Evolutionary conservation across 352 stramenopile species (phyloP).

Genomic region (Phytopythium litorale): DNA sequence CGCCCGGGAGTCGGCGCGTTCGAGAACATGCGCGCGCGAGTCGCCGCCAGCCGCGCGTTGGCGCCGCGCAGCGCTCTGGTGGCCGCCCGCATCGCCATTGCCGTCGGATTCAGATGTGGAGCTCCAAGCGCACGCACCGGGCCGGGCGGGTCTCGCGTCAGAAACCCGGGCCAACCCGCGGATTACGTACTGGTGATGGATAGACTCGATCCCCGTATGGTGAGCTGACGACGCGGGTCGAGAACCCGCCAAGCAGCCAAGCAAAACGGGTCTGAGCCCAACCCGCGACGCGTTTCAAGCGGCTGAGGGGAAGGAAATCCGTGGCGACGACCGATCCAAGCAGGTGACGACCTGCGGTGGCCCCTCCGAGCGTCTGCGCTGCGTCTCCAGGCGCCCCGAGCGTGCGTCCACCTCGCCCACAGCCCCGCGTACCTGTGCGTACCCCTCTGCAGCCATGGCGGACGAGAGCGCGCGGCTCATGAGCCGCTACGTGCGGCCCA

Average conservation of each 20-base stretch:
- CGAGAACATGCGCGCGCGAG: constrained; percentile 34
- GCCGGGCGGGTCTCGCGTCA: not conserved
- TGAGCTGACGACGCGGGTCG: not conserved
- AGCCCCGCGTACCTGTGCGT: not conserved
- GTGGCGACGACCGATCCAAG: not conserved
- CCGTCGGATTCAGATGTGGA: not conserved
- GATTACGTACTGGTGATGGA: not conserved
- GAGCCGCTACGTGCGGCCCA: constrained; percentile 74
- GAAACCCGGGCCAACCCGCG: not conserved
- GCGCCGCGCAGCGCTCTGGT: constrained; percentile 8
- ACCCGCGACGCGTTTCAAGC: not conserved
- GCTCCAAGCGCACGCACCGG: not conserved
- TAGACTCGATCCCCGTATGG: not conserved
- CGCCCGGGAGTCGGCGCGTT: constrained; percentile 17
- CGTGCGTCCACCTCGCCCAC: too few relatives aligned
- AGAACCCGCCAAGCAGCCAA: not conserved
- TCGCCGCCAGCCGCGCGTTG: not conserved
- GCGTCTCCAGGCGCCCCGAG: too few relatives aligned
- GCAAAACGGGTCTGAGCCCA: not conserved
- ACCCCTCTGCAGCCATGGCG: constrained; percentile 23
- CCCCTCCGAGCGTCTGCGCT: not conserved
- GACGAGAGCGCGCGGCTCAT: constrained; percentile 53
- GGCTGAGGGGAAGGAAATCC: not conserved
- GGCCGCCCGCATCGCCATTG: constrained; percentile 26
- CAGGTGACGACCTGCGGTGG: not conserved